Base-by-base conservation (phyloP, 148 eudicot species). In the Linanthus parryae region DNA sequence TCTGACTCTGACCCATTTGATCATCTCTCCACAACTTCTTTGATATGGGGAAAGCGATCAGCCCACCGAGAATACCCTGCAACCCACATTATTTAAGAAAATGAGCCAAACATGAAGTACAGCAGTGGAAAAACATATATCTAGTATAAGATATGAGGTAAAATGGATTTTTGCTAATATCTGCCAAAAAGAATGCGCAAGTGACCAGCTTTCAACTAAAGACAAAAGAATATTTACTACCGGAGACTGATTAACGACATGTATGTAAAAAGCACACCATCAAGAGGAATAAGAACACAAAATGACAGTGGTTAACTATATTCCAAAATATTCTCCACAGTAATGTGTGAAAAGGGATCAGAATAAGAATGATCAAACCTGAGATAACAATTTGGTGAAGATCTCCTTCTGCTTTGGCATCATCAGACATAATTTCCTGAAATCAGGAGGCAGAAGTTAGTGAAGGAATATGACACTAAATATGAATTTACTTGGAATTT, bases 1-100 rank as follows among this genome's bases (percentile, higher is more conserved):
- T n/a, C 48, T 20, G 48, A n/a, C 30, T 20, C 10, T 31, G 10
- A 2, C 35, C 5, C 35, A 31, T 5, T 27, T 0, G 1, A 22
- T 75, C 44, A 71, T 57, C 66, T 48, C 69, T 72, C 75, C 49
- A 91, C 73, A 7, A 59, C 76, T 31, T 59, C 55, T 56, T 49
- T 77, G 49, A 91, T 64, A 5, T 5, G 41, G 20, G 97, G 97
- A 64, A 74, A 86, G 26, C 83, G 77, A 60, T 76, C 76, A 13
- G 86, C 78, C 97, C 97, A 91, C 26, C 82, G 77, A 22, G 79
- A 68, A 66, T 74, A 91, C 53, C 85, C 97, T 90, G 71, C 66
- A 56, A 39, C 41, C 16, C n/a, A n/a, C n/a, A n/a, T n/a, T 2
- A 26, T 26, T 48, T 17, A 46, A 5, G 36, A 27, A 27, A 29